Conservation (phyloP, 2,329 filamentous ascomycete species). For the Paraphoma chrysanthemicola region DNA sequence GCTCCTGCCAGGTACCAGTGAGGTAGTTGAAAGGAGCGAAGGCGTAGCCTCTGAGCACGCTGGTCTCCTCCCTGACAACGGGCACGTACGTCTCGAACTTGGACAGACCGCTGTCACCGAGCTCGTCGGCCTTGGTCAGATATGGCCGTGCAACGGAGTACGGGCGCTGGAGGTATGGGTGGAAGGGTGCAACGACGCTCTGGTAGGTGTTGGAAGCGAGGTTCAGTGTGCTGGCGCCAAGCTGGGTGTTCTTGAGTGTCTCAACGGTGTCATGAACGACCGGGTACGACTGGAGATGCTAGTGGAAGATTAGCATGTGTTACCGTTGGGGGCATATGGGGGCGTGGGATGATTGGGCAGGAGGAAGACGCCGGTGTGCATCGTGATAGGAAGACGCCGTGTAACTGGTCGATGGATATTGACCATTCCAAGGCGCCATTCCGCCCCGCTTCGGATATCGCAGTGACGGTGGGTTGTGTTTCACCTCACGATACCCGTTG, state of each 20-base stretch:
- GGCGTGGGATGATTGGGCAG: slow-evolving; percentile 1
- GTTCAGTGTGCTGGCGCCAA: slow-evolving; percentile 82
- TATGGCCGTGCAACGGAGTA: slow-evolving; percentile 87
- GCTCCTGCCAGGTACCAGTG: slow-evolving; percentile 45
- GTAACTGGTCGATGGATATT: slow-evolving; percentile 17
- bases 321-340: slow-evolving; percentile 7
- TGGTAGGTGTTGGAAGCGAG: slow-evolving; percentile 77
- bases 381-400: slow-evolving; percentile 8
- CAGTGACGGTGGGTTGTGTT: not conserved
- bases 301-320: slow-evolving; percentile 9
- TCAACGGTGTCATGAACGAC: slow-evolving; percentile 79
- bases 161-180: slow-evolving; percentile 79
- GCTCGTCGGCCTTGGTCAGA: slow-evolving; percentile 76
- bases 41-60: slow-evolving; percentile 47
- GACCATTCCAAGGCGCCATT: slow-evolving; percentile 3
- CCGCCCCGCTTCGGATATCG: slow-evolving; percentile 2
- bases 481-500: not conserved
- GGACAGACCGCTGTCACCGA: slow-evolving; percentile 46
- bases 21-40: slow-evolving; percentile 46
- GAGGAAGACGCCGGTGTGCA: slow-evolving; percentile 14
- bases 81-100: slow-evolving; percentile 48
- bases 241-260: slow-evolving; percentile 80
- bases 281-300: slow-evolving; percentile 89
- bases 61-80: slow-evolving; percentile 58
- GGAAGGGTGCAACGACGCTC: slow-evolving; percentile 76